Base-by-base conservation (phyloP, 2,329 filamentous ascomycete genomes). In the Botrytis cinerea region DNA sequence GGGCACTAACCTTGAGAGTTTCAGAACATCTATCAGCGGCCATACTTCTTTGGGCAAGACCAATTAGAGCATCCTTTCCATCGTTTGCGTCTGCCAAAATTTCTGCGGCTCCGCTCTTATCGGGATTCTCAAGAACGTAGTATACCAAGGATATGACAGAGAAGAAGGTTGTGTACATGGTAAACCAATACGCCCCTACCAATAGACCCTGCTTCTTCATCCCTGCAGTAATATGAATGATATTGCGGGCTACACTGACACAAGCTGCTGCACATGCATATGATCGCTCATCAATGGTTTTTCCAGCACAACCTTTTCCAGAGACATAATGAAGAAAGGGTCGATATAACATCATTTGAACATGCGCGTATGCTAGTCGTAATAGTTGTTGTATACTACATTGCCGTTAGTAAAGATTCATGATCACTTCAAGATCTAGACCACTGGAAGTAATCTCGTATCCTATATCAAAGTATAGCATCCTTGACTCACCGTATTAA, bases 181-280 rank as follows among this genome's bases (percentile, higher is more conserved):
- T 92, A 80, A 95, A 95, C 93, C 93, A 96, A 81, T 94, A 95
- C 0, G 93, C 92, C 0, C 93, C 93, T 75, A 92, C 91, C n/a
- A 96, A 84, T 10, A 93, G 85, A 6, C 91, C 88, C 78, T 91
- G 88, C 80, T 90, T 91, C 76, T 92, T 90, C 84, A 95, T 95
- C 79, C 94, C 91, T 35, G 90, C 87, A 7, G 91, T 92, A 74
- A 95, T 93, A 79, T 95, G 92, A 48, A 96, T 89, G 75, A 96
- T 93, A 79, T 95, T 89, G 48, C 88, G 85, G 25, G 87, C 88
- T 1, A 89, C 87, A 76, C 86, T 87, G 71, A 90, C 85, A 75
- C 87, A 88, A 18, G 87, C 87, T n/a, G 87, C 86, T 22, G 87
- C 88, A 78, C 92, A 95, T 20, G 92, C 92, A 80, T 94, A 95